Evolutionary conservation across 2,329 filamentous ascomycete species (phyloP).

Genomic region (Zalaria obscura): DNA sequence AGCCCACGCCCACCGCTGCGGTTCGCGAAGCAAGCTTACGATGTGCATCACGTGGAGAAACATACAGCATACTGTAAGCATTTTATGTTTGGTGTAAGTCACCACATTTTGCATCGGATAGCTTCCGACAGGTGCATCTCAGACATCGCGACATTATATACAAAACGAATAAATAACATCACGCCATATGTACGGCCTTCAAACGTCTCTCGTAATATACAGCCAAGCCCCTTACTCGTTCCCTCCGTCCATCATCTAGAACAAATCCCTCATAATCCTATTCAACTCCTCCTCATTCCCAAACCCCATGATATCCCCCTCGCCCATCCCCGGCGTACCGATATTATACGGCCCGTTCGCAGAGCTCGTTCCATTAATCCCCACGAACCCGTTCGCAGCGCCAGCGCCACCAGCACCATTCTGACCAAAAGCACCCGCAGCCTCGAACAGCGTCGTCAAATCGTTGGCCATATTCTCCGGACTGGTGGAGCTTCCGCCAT

Average conservation of each 20-base stretch:
- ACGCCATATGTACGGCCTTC: too few relatives aligned
- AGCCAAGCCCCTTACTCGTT: not conserved
- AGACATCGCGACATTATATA: too few relatives aligned
- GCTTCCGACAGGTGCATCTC: too few relatives aligned
- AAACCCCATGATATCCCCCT: constrained; percentile 19
- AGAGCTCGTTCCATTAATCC: constrained; percentile 17
- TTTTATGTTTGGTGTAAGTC: too few relatives aligned
- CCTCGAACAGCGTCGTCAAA: constrained; percentile 48
- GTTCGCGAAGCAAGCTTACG: too few relatives aligned
- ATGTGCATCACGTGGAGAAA: too few relatives aligned
- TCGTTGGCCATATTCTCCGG: constrained; percentile 50
- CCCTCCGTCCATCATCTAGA: constrained; percentile 20
- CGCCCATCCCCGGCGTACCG: constrained; percentile 4
- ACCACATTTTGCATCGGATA: too few relatives aligned
- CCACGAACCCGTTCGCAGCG: constrained; percentile 1
- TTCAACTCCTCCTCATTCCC: constrained; percentile 46
- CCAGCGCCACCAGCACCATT: not conserved
- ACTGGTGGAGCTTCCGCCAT: constrained; percentile 31
- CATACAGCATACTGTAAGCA: too few relatives aligned
- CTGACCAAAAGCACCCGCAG: constrained; percentile 37
- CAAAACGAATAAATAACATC: too few relatives aligned
- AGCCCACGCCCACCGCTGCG: too few relatives aligned
- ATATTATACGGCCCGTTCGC: not conserved
- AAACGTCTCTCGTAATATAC: too few relatives aligned
- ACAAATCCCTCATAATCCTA: constrained; percentile 44